Percentiles rank a stretch among this genome's conserved stretches.
Conservation (phyloP, 495 filamentous ascomycete species). For the Glutinoglossum americanum region DNA sequence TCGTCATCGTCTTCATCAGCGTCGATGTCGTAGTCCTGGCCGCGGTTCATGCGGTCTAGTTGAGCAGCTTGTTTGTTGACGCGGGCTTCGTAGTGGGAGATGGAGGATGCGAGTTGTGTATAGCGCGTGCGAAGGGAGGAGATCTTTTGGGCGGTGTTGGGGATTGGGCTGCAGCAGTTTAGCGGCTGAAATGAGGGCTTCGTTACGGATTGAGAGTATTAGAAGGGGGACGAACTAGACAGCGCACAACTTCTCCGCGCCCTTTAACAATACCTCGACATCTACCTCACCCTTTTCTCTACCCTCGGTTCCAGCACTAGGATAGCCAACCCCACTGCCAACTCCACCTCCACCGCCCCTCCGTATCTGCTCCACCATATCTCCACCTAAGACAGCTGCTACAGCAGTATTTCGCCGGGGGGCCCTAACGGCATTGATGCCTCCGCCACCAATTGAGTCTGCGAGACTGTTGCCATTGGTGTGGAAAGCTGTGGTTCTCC, state of each 20-base stretch:
- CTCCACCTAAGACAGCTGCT: constrained; percentile 66
- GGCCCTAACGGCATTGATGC: constrained; percentile 19
- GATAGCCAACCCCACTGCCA: constrained; percentile 15
- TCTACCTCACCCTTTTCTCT: constrained; percentile 50
- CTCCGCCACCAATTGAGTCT: constrained; percentile 7
- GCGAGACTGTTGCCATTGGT: constrained; percentile 4
- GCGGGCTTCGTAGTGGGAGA: constrained; percentile 56
- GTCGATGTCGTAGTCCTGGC: constrained; percentile 22
- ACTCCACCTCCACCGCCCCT: constrained; percentile 27
- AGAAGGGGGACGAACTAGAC: constrained; percentile 49
- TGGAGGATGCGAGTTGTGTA: constrained; percentile 45
- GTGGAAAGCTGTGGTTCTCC: constrained; percentile 26
- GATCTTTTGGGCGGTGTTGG: constrained; percentile 66
- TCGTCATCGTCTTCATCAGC: constrained; percentile 21
- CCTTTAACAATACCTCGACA: constrained; percentile 63
- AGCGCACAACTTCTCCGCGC: constrained; percentile 73
- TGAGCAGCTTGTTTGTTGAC: constrained; percentile 58
- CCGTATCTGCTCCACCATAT: constrained; percentile 65
- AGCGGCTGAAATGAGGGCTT: not conserved
- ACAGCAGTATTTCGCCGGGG: constrained; percentile 46
- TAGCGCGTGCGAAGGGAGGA: constrained; percentile 47
- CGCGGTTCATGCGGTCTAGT: constrained; percentile 49
- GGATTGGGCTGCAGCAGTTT: constrained; percentile 35
- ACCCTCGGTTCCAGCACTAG: constrained; percentile 12
- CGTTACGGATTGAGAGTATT: not conserved